Evolutionary conservation across 768 basidiomycete species (phyloP), one percentile per base, ranked within the genome.

Genomic region (Obba rivulosa): DNA sequence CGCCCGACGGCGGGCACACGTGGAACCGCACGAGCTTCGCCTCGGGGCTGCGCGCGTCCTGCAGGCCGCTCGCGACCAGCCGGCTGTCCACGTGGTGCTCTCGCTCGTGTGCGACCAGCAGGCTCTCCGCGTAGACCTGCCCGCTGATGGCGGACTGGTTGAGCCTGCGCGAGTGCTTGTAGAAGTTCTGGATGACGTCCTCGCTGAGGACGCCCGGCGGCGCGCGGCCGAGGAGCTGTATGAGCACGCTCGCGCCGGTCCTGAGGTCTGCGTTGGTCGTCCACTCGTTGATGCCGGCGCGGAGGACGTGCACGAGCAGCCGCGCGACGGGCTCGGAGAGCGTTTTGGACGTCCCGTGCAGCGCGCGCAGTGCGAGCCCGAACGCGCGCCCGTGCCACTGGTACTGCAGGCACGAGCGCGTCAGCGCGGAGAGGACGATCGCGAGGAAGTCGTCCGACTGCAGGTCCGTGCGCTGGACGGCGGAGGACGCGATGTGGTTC

Each of bases 351-450:
- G 53, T 38, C n/a, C n/a, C n/a, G n/a, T 58, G 46, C 45, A 67
- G 52, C 46, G 61, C 59, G 5, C 60, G 53, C 3, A 57, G 58
- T 38, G 81, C 58, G 24, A 81, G 62, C 8, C 48, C 56, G 11
- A 69, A 58, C 1, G 77, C 78, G 34, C 71, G 65, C 22, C 57
- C 46, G 42, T 68, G 64, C 79, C 78, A 83, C 36, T 73, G 66
- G 77, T 78, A 83, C 52, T 75, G 68, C 34, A 80, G 56, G 52
- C 78, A 75, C 7, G 82, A 69, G 39, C 73, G 72, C 9, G 77
- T 68, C 28, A 83, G 59, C 11, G 77, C 70, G 21, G 74, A 67
- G 20, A 69, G 65, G 20, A 85, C 64, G 44, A 83, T 75, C 17
- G 74, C 62, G 18, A 65, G 59, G 41, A 79, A 72, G 52, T 78